Percentiles rank a stretch among this genome's conserved stretches.
Conservation (phyloP, 1,284 basidiomycete genomes). For the Volvariella volvacea region DNA sequence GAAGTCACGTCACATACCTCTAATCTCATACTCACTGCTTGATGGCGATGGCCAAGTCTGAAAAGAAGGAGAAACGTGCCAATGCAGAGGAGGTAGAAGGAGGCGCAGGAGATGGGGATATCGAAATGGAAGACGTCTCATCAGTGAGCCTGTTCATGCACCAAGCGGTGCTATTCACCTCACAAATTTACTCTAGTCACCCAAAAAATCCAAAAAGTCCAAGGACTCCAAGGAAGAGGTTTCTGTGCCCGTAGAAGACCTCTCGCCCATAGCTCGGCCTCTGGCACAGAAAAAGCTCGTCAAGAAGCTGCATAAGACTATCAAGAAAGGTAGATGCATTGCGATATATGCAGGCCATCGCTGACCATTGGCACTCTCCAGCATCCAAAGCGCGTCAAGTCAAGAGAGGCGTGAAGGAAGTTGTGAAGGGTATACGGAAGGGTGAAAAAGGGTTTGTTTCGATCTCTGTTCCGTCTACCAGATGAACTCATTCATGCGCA, state of each 20-base stretch:
- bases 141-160: too few species aligned
- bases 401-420: conserved; percentile 94
- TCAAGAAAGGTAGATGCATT: conserved; percentile 72
- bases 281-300: conserved; percentile 87
- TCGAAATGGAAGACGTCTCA: conserved; percentile 41
- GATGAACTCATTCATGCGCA: conserved; percentile 21
- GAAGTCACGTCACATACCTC: conserved; percentile 1
- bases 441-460: conserved; percentile 83
- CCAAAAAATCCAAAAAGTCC: conserved; percentile 48
- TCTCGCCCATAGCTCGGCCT: conserved; percentile 87
- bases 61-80: conserved; percentile 56
- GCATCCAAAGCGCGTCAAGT: conserved; percentile 90
- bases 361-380: conserved; percentile 22
- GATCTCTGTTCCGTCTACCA: background rate
- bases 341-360: background rate
- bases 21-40: conserved; percentile 6
- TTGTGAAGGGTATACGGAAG: conserved; percentile 93
- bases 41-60: conserved; percentile 69
- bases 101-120: conserved; percentile 33
- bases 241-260: conserved; percentile 69
- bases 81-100: conserved; percentile 36
- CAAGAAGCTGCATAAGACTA: conserved; percentile 89
- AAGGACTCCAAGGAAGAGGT: conserved; percentile 59
- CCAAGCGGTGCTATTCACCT: background rate
- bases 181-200: conserved; percentile 27